Conservation (phyloP, 2,329 filamentous ascomycete species). For the Colletotrichum destructivum region DNA sequence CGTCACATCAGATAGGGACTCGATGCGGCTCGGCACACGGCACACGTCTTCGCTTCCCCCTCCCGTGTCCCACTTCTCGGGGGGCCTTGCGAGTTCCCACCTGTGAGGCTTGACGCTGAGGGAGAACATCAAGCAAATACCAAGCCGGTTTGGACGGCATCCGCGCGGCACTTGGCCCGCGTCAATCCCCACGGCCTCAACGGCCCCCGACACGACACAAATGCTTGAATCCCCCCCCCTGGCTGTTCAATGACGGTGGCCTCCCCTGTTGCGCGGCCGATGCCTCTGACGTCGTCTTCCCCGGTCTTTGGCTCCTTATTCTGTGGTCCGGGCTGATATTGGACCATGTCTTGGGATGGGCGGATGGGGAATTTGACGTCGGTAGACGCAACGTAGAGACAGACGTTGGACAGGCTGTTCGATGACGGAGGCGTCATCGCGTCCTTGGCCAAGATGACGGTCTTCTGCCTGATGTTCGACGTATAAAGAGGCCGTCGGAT, state of each 20-base stretch:
- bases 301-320: neutral
- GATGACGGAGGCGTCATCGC: slow-evolving; percentile 5
- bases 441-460: slow-evolving; percentile 22
- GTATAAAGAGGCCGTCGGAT: slow-evolving; percentile 16
- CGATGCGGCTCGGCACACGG: slow-evolving; percentile 23
- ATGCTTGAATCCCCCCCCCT: neutral
- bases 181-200: neutral
- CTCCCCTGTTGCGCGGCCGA: neutral
- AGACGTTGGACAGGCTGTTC: slow-evolving; percentile 10
- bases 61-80: neutral
- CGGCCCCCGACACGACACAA: neutral
- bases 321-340: slow-evolving; percentile 11
- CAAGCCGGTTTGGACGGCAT: slow-evolving; percentile 32
- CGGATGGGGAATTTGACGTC: slow-evolving; percentile 32
- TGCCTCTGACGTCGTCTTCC: neutral
- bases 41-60: neutral
- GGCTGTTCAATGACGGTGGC: neutral
- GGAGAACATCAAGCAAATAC: slow-evolving; percentile 6
- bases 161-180: slow-evolving; percentile 25
- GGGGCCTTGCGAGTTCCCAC: neutral
- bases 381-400: neutral
- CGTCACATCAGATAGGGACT: slow-evolving; percentile 34
- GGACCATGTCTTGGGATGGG: slow-evolving; percentile 22
- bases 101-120: neutral
- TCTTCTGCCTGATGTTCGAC: neutral